phyloP scores from a whole-genome alignment of 345 rosid species.

The Rhizophora mangle region DNA sequence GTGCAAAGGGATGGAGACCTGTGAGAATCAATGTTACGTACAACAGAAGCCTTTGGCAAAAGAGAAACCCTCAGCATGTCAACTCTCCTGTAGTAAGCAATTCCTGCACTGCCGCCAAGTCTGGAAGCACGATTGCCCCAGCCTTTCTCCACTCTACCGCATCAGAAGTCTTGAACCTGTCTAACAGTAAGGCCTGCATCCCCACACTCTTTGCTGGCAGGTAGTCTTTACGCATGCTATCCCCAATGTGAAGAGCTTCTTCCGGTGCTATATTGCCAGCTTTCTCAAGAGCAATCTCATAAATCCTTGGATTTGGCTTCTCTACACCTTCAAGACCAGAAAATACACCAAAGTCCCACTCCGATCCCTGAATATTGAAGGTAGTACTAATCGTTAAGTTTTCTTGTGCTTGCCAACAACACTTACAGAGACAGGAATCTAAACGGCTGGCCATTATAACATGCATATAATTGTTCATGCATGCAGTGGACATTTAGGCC shows the following conservation, averaged over 20 bases:
- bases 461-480: not conserved
- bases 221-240: slow-evolving; percentile 89
- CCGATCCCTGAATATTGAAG: slow-evolving; percentile 46
- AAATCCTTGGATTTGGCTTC: slow-evolving; percentile 84
- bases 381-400: not conserved
- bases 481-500: not conserved
- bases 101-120: slow-evolving; percentile 63
- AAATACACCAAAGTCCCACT: slow-evolving; percentile 97
- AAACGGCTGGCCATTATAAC: not conserved
- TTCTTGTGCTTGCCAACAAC: not conserved
- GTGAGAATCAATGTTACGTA: not conserved
- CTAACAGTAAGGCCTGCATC: slow-evolving; percentile 84
- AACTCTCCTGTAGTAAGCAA: slow-evolving; percentile 33
- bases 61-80: slow-evolving; percentile 2
- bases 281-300: slow-evolving; percentile 63
- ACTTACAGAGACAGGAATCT: not conserved
- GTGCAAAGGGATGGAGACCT: not conserved
- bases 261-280: slow-evolving; percentile 77
- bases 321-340: slow-evolving; percentile 91
- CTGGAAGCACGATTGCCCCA: slow-evolving; percentile 80
- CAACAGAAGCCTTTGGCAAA: not conserved
- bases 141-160: slow-evolving; percentile 77
- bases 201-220: slow-evolving; percentile 77
- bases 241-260: slow-evolving; percentile 76
- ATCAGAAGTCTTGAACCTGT: slow-evolving; percentile 80